Evolutionary conservation across 2,329 filamentous ascomycete genomes (phyloP).

Genomic region (Alternaria sp.): DNA sequence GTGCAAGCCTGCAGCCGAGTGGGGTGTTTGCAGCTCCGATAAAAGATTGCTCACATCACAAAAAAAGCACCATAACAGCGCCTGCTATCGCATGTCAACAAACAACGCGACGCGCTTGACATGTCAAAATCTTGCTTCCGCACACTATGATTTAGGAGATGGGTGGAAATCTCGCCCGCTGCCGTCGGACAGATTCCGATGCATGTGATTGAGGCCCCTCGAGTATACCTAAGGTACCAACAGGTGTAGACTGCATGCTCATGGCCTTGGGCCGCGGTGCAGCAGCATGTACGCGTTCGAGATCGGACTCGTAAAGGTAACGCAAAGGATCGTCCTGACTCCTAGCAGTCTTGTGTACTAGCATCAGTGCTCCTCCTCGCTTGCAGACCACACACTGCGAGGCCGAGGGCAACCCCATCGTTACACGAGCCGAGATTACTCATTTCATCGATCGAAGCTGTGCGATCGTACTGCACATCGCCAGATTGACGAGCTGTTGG

Average conservation of each 20-base stretch:
- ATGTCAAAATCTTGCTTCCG: neutral
- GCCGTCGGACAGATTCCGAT: constrained; percentile 11
- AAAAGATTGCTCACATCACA: constrained; percentile 11
- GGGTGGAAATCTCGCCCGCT: neutral
- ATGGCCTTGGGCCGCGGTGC: neutral
- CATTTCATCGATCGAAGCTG: neutral
- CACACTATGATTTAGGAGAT: neutral
- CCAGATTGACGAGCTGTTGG: neutral
- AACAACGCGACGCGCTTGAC: neutral
- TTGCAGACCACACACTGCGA: neutral
- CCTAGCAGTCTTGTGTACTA: neutral
- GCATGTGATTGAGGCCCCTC: neutral
- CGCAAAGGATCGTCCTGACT: constrained; percentile 4
- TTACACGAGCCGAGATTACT: constrained; percentile 1
- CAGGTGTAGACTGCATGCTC: neutral
- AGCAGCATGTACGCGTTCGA: neutral
- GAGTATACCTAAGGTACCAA: neutral
- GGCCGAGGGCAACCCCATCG: neutral
- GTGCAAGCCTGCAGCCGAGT: constrained; percentile 3
- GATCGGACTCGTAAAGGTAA: constrained; percentile 1
- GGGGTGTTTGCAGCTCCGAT: constrained; percentile 7
- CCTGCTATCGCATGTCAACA: neutral
- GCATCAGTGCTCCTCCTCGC: neutral
- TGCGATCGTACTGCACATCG: constrained; percentile 1
- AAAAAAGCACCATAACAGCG: constrained; percentile 15